Base-by-base conservation (phyloP, 2,329 filamentous ascomycete genomes). In the Trichoderma asperellum region DNA sequence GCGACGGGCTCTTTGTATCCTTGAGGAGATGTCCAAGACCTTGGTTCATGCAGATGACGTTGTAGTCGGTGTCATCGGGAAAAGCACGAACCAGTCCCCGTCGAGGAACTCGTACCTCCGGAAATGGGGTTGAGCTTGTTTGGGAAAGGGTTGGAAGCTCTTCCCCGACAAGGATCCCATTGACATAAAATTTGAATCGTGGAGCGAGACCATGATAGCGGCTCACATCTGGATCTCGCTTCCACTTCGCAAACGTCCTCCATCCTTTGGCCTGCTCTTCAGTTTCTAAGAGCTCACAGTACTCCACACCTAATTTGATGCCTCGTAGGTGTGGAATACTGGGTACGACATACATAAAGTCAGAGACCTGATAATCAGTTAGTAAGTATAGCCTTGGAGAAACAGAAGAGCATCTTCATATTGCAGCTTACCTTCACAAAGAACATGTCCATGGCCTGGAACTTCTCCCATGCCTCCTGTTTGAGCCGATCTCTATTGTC, bases 361-460 rank as follows among this genome's bases (percentile, higher is more conserved):
- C 89, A 35, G 87, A 88, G 65, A 87, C 81, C 87, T 89, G 43
- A 21, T 21, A 18, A 1, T 34, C 5, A 18, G 5, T 56, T 66
- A 47, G 40, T 47, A 47, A 27, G 3, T 27, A 27, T 24, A 14
- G 14, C 14, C 4, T 47, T n/a, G 11, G 29, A 5, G 11, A 1
- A 12, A n/a, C 2, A 40, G 4, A 14, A 29, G 11, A 27, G 5
- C 18, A 57, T 10, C 2, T 43, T 60, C 11, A 16, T 21, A 2
- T 24, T 8, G 12, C 56, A 24, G 71, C 81, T 71, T 79, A 90
- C 87, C 83, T 89, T 90, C 71, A 91, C 85, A 74, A 91, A 90
- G 76, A 91, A 91, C 83, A 90, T 83, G 73, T 90, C 86, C 75
- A 86, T 85, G 21, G 83, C 82, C 70, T 83, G 78, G 76, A 90